Evolutionary conservation across 169 alveolate genomes (phyloP), one percentile per base, ranked within the genome.

Genomic region (Plasmodium gaboni): DNA sequence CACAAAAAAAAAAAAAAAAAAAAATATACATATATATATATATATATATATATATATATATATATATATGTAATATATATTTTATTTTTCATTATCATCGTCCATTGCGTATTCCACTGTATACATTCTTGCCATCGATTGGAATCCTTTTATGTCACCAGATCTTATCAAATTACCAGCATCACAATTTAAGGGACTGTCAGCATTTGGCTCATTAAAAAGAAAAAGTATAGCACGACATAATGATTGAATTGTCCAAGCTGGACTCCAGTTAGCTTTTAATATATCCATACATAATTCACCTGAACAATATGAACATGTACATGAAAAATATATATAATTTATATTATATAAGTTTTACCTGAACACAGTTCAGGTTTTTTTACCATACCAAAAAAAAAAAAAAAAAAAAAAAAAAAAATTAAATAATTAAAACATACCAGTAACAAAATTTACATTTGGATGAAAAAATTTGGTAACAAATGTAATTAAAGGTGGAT

Each of bases 111-210:
- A 95, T 89, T 97, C 99, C 48, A 93, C 72, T 38, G 99, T 96
- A 91, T 97, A 98, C 98, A 97, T 97, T 87, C 93, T 93, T n/a
- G 99, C 99, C 98, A 98, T 94, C 24, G 98, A 94, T 42, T 95
- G 93, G 83, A 94, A 98, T 4, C 98, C 99, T 32, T 92, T 88
- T 74, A 96, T 87, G 92, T 98, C 99, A 46, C 98, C 98, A 38
- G 97, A 96, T 65, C 99, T 95, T 10, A 98, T 92, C 78, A 96
- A 87, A 96, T 97, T 96, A 2, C 98, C 98, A 64, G 99, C 99
- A 92, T 98, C 99, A 80, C 99, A 98, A 93, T 98, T 98, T 86
- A 98, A 93, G 6, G 99, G 99, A 72, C 99, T 96, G 51, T 98
- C 98, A 12, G 99, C 98, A 91, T 98, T 98, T 17, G 99, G 99